Evolutionary conservation across 768 basidiomycete genomes (phyloP), one percentile per base, ranked within the genome.

Genomic region (Hortiboletus campestris): DNA sequence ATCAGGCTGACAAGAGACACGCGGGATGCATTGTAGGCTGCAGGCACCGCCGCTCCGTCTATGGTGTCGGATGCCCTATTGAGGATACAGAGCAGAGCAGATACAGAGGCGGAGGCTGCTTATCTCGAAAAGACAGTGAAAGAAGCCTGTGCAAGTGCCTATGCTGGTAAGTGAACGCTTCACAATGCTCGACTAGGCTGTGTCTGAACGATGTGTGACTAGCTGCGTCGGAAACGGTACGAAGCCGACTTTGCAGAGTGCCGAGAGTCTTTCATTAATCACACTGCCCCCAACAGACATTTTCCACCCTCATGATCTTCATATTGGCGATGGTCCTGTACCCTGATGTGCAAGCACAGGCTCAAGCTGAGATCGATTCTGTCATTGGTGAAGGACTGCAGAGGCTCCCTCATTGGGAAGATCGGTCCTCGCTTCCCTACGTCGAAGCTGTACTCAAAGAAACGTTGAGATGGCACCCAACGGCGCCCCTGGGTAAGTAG

Each of bases 391-490:
- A 51, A 14, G 56, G 49, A 38, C 51, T 69, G 2, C 39, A 40
- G 22, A 62, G 69, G 49, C 52, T 69, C 5, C 67, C 56, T 13
- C 41, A 46, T 19, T 63, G 60, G 59, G 62, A 64, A 4, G 64
- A 67, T 42, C 50, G 60, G 2, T 8, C 47, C 6, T 60, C 54
- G 39, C 57, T 72, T 31, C 65, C 61, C 17, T 67, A 56, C 46
- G 28, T 69, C 13, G 58, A 63, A 17, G 63, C 59, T 6, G 19
- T 70, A 3, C 36, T 67, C 39, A 60, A 60, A 31, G 70, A 61
- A 58, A 61, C 64, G 20, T 58, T 62, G 55, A 63, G 67, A 41
- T 69, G 69, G 63, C 51, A 69, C 28, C 63, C 64, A 6, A 39
- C 43, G 4, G 53, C 16, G 13, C 60, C 57, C 22, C 48, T 61